A percentile compares a stretch with the other conserved stretches of the same genome.
Evolutionary conservation across 768 basidiomycete genomes (phyloP).

Genomic region (Termitomyces sp.): DNA sequence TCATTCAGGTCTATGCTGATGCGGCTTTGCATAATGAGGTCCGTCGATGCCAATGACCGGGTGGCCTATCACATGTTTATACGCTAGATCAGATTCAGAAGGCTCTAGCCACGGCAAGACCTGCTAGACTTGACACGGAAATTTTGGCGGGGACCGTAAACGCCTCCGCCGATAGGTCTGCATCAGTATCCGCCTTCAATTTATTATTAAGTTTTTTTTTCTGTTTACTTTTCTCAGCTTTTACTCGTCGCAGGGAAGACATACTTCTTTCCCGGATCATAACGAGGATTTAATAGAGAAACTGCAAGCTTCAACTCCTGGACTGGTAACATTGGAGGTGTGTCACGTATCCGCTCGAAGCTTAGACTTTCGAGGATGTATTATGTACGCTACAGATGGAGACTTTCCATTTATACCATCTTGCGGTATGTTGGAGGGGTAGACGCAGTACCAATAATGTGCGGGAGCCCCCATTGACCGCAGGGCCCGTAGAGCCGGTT

Average conservation of each 20-base stretch:
- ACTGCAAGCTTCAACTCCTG: conserved; percentile 41
- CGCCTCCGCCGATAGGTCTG: conserved; percentile 78
- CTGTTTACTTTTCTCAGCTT: conserved; percentile 54
- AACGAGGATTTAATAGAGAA: conserved; percentile 59
- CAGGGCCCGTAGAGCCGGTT: conserved; percentile 35
- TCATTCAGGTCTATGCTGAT: conserved; percentile 54
- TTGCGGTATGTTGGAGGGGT: conserved; percentile 63
- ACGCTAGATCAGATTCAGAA: conserved; percentile 34
- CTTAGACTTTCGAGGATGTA: neutral
- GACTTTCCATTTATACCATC: conserved; percentile 76
- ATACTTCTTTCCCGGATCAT: conserved; percentile 74
- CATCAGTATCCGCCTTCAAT: neutral
- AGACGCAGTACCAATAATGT: conserved; percentile 19
- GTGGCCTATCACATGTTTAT: neutral
- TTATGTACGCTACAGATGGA: conserved; percentile 56
- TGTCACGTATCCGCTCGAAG: neutral
- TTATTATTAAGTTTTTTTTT: neutral
- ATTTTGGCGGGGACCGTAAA: conserved; percentile 50
- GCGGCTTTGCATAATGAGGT: conserved; percentile 44
- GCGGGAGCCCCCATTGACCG: conserved; percentile 35
- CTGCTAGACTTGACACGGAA: conserved; percentile 24
- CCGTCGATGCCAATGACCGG: conserved; percentile 15
- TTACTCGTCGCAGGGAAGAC: conserved; percentile 82
- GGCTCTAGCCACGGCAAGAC: conserved; percentile 39
- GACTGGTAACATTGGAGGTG: conserved; percentile 69